Evolutionary conservation across 139 green algal genomes (phyloP).

Genomic region (Chlorella sorokiniana): DNA sequence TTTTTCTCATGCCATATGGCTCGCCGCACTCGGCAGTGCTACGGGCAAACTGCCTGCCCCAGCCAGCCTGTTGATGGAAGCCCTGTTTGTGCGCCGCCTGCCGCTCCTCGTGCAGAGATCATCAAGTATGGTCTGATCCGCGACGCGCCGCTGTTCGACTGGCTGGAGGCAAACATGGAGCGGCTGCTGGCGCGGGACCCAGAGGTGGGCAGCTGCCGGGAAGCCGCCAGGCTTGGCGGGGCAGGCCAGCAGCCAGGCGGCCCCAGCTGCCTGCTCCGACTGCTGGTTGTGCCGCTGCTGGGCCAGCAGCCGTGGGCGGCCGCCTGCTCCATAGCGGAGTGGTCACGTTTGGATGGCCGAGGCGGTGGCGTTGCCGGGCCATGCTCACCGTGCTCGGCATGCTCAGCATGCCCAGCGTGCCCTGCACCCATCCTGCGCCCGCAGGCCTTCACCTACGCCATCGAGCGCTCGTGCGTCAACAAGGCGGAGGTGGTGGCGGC

Average conservation of each 20-base stretch:
- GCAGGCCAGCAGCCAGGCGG: no score
- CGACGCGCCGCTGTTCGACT: conserved; percentile 93
- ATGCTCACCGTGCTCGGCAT: no score
- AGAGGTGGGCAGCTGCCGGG: no score
- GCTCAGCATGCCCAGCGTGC: background rate
- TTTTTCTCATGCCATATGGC: background rate
- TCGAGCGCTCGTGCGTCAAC: conserved; percentile 96
- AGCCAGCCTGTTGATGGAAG: no score
- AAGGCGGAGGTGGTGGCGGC: conserved; percentile 93
- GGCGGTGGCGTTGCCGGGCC: no score
- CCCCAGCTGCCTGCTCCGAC: no score
- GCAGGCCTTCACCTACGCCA: conserved; percentile 86
- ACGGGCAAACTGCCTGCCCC: no score
- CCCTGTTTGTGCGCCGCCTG: background rate
- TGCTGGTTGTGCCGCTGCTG: no score
- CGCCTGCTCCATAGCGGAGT: no score
- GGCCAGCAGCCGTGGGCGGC: no score
- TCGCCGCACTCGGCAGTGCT: background rate
- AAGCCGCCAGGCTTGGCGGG: no score
- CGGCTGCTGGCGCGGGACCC: conserved; percentile 81
- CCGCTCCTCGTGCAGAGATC: conserved; percentile 69
- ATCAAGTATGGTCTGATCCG: conserved; percentile 99
- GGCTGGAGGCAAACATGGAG: conserved; percentile 95
- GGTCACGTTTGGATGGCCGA: no score
- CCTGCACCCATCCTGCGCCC: background rate